Evolutionary conservation across 352 stramenopile species (phyloP).

Genomic region (Phytopythium mirpurense): DNA sequence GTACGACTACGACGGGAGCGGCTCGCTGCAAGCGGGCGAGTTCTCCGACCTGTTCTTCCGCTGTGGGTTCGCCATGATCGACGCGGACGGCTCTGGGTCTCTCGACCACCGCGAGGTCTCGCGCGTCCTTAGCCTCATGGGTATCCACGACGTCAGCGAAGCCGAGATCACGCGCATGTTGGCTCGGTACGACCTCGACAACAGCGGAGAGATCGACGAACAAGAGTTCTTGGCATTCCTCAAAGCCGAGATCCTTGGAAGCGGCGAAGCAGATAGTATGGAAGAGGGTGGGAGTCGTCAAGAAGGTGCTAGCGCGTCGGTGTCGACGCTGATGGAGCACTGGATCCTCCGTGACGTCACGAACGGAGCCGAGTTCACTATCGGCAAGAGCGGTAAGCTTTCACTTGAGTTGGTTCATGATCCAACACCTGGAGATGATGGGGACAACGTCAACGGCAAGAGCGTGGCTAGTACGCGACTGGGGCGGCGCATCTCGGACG

Average conservation of each 20-base stretch:
- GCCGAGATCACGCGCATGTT: conserved; percentile 43
- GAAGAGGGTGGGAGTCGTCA: neutral
- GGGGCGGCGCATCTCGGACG: conserved; percentile 21
- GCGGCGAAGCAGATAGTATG: conserved; percentile 3
- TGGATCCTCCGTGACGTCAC: conserved; percentile 11
- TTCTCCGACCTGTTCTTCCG: conserved; percentile 55
- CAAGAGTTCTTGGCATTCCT: conserved; percentile 77
- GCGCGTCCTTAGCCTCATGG: conserved; percentile 45
- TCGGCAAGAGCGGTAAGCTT: conserved; percentile 29
- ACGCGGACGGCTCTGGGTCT: conserved; percentile 46
- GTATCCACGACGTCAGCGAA: conserved; percentile 31
- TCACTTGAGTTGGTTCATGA: conserved; percentile 28
- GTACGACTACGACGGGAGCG: conserved; percentile 52
- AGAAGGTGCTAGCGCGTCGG: neutral
- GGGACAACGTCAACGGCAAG: neutral
- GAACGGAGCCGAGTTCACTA: conserved; percentile 33
- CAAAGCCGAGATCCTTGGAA: conserved; percentile 36
- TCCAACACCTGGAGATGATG: neutral
- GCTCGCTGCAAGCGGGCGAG: conserved; percentile 33
- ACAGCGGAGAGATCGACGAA: conserved; percentile 67
- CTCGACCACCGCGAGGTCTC: conserved; percentile 45
- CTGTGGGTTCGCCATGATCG: conserved; percentile 54
- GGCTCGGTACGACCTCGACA: conserved; percentile 57
- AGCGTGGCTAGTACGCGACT: neutral
- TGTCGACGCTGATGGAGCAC: conserved; percentile 7